A percentile compares a stretch with the other conserved stretches of the same genome.
Evolutionary conservation across 208 protist species (phyloP).

Genomic region (Naegleria fowleri): DNA sequence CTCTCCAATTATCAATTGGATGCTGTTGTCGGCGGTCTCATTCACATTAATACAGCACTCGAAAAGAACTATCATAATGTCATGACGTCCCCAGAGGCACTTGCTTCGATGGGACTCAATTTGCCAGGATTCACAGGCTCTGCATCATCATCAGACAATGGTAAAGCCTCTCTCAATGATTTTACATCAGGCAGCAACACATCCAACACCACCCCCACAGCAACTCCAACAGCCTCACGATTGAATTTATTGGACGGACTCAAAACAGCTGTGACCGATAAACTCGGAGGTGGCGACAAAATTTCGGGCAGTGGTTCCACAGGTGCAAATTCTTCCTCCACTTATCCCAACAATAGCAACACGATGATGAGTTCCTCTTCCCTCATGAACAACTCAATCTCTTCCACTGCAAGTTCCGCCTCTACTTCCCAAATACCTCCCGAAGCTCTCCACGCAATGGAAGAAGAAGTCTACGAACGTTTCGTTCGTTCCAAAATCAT

Average conservation of each 20-base stretch:
- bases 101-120: neutral
- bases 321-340: neutral
- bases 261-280: too few relatives aligned
- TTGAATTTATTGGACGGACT: too few relatives aligned
- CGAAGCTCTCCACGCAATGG: neutral
- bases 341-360: neutral
- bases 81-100: neutral
- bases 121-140: neutral
- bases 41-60: neutral
- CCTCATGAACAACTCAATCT: neutral
- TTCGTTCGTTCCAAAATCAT: slow-evolving; percentile 19
- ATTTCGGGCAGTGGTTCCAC: neutral
- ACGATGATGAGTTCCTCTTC: neutral
- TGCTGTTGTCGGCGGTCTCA: neutral
- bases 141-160: neutral
- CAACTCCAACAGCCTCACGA: neutral
- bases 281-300: neutral
- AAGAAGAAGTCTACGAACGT: neutral
- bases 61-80: neutral
- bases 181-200: neutral
- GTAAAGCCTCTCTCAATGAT: neutral
- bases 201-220: neutral
- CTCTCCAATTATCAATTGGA: slow-evolving; percentile 2
- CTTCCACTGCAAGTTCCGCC: too few relatives aligned
- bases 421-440: neutral